Evolutionary conservation across 225 moss, liverwort and hornwort genomes (phyloP).

Genomic region (Physcomitrium patens): DNA sequence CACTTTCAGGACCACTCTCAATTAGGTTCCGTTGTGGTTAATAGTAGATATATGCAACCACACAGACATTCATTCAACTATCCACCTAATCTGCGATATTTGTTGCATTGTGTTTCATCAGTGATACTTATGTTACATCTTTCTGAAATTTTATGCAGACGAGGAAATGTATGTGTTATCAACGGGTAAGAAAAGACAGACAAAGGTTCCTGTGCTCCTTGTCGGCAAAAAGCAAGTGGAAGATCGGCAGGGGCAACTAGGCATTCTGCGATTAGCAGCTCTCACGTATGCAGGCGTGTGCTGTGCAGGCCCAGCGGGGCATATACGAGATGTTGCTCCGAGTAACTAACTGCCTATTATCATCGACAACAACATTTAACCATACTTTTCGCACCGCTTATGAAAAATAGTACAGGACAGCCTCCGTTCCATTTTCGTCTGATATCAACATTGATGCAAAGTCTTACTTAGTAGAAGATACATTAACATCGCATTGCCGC

Average conservation of each 20-base stretch:
- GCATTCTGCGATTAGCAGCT: conserved; percentile 53
- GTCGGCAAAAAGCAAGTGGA: conserved; percentile 76
- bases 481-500: not conserved
- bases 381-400: too few species aligned
- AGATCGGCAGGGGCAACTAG: conserved; percentile 61
- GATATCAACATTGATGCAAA: not conserved
- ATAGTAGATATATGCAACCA: too few species aligned
- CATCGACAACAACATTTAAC: not conserved
- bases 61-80: too few species aligned
- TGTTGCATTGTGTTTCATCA: too few species aligned
- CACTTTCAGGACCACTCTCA: too few species aligned
- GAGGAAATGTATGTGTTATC: conserved; percentile 77
- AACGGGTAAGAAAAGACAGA: conserved; percentile 44
- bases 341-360: conserved; percentile 28
- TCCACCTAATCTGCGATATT: too few species aligned
- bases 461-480: too few species aligned
- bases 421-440: not conserved
- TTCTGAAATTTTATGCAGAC: conserved; percentile 6
- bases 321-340: conserved; percentile 55
- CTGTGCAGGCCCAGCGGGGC: conserved; percentile 58
- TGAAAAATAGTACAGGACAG: not conserved
- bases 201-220: conserved; percentile 69
- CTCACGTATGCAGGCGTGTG: conserved; percentile 64
- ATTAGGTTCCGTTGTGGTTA: too few species aligned
- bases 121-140: too few species aligned